Evolutionary conservation across 75 land plant species (phyloP).

Genomic region (Larix kaempferi): DNA sequence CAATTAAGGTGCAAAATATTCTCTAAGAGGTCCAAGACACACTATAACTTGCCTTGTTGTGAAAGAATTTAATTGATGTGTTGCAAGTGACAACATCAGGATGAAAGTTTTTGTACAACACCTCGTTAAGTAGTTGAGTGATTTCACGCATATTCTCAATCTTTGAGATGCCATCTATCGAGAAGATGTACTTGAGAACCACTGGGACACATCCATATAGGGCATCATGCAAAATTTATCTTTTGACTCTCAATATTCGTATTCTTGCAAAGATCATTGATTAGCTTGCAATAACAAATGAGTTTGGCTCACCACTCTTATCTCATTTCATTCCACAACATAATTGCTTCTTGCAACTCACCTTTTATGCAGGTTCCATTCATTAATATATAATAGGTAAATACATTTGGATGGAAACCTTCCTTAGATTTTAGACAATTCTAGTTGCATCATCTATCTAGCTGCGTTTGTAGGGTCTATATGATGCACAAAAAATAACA

Average conservation of each 20-base stretch:
- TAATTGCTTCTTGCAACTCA: slow-evolving; percentile 35
- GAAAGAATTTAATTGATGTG: slow-evolving; percentile 47
- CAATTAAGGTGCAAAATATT: slow-evolving; percentile 38
- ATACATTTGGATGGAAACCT: slow-evolving; percentile 43
- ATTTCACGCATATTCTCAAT: slow-evolving; percentile 39
- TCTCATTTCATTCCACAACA: slow-evolving; percentile 49
- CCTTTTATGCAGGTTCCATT: slow-evolving; percentile 53
- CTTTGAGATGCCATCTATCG: slow-evolving; percentile 49
- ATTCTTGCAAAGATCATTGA: slow-evolving; percentile 63
- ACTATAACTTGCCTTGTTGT: slow-evolving; percentile 37
- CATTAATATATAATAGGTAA: slow-evolving; percentile 59
- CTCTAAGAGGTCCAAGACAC: slow-evolving; percentile 43
- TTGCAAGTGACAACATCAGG: slow-evolving; percentile 49
- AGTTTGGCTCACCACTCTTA: slow-evolving; percentile 44
- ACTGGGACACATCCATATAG: slow-evolving; percentile 42
- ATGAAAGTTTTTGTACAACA: slow-evolving; percentile 15
- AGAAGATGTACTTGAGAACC: slow-evolving; percentile 54
- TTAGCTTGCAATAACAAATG: slow-evolving; percentile 44
- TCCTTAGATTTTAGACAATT: not conserved
- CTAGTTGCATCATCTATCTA: slow-evolving; percentile 33
- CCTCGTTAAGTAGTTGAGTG: slow-evolving; percentile 37
- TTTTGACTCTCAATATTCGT: slow-evolving; percentile 33
- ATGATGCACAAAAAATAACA: slow-evolving; percentile 64
- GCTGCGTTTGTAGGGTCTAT: slow-evolving; percentile 59
- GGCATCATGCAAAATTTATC: slow-evolving; percentile 42